Percentiles rank a stretch among this genome's conserved stretches.
Conservation (phyloP, 2,329 filamentous ascomycete genomes). For the Elsinoe ampelina region DNA sequence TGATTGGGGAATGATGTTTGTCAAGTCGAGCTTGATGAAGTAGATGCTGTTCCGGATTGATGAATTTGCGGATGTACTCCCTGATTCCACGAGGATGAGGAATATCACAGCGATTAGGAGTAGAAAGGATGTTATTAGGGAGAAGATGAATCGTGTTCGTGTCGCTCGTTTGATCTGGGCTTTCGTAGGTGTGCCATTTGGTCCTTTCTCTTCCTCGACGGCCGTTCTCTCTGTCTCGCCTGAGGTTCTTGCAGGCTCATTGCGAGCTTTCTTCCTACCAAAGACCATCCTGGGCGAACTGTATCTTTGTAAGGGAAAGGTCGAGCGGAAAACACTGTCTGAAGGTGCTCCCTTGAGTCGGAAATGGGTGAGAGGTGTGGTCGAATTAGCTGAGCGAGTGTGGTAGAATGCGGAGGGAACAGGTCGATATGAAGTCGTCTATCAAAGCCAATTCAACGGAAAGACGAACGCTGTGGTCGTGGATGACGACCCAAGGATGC, state of each 20-base stretch:
- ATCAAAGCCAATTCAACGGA: conserved; percentile 5
- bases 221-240: conserved; percentile 6
- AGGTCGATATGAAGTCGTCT: background rate
- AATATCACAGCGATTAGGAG: conserved; percentile 71
- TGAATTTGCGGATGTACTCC: conserved; percentile 54
- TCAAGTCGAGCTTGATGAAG: conserved; percentile 76
- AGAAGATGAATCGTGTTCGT: conserved; percentile 49
- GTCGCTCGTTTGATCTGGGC: conserved; percentile 40
- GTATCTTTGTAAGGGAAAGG: background rate
- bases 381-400: background rate
- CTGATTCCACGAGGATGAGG: conserved; percentile 70
- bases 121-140: conserved; percentile 55
- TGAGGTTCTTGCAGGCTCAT: background rate
- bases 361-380: background rate
- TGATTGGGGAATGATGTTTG: conserved; percentile 66
- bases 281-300: background rate
- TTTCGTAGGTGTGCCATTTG: conserved; percentile 24
- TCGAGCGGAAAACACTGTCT: background rate
- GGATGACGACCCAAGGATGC: background rate
- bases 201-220: conserved; percentile 9
- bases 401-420: background rate
- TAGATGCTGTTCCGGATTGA: conserved; percentile 60
- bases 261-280: background rate
- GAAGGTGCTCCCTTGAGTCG: background rate
- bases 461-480: background rate